phyloP scores from a whole-genome alignment of 148 eudicot species.

The Polygonum aviculare region DNA sequence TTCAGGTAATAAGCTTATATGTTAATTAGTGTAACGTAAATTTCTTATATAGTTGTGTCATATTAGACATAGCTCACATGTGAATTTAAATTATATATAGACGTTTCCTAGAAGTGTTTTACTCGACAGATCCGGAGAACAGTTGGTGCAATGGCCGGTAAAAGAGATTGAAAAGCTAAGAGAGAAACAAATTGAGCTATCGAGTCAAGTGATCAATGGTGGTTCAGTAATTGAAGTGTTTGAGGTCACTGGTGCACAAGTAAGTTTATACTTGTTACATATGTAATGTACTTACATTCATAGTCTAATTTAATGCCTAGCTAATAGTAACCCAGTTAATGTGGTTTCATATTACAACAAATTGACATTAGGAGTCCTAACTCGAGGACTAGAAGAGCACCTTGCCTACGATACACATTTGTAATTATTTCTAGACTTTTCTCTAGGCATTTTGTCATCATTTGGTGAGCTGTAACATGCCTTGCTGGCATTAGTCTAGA shows the following conservation, averaged over 20 bases:
- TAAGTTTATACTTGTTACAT: neutral
- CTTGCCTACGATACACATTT: no score
- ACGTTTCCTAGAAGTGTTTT: conserved; percentile 48
- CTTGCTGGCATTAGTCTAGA: no score
- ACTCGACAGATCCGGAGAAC: conserved; percentile 41
- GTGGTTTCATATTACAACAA: no score
- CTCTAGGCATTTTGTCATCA: no score
- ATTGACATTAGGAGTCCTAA: no score
- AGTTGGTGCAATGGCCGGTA: conserved; percentile 70
- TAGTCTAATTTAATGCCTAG: no score
- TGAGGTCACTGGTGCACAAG: conserved; percentile 52
- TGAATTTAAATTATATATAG: neutral
- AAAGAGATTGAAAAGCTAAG: conserved; percentile 42
- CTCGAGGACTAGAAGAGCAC: no score
- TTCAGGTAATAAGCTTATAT: conserved; percentile 37
- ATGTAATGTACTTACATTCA: no score
- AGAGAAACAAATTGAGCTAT: conserved; percentile 11
- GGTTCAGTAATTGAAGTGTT: conserved; percentile 34
- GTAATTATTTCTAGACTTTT: no score
- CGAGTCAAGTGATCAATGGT: conserved; percentile 17
- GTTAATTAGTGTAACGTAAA: no score
- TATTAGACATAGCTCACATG: conserved; percentile 5
- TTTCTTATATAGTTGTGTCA: neutral
- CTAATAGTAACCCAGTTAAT: no score
- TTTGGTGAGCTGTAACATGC: no score